phyloP scores from a whole-genome alignment of 345 rosid genomes.

The Eucalyptus camaldulensis region DNA sequence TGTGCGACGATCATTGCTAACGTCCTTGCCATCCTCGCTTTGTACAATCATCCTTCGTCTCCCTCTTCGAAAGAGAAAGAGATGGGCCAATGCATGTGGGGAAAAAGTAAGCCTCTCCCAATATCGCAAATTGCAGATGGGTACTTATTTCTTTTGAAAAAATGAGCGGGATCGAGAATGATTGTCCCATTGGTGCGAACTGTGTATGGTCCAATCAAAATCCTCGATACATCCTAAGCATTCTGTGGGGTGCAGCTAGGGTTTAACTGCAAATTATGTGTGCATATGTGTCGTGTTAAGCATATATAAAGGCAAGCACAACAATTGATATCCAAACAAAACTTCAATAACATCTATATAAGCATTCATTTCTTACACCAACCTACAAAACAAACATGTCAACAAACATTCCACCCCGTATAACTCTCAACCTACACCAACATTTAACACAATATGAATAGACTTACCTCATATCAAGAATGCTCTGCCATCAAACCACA shows the following conservation, averaged over 20 bases:
- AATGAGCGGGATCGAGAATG: not conserved
- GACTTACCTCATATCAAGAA: not conserved
- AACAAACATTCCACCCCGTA: not conserved
- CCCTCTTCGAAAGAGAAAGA: too few relatives aligned
- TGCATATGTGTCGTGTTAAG: not conserved
- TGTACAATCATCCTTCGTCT: too few relatives aligned
- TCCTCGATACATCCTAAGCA: not conserved
- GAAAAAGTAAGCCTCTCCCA: not conserved
- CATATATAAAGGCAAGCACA: not conserved
- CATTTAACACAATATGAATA: not conserved
- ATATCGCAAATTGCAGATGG: not conserved
- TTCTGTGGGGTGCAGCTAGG: not conserved
- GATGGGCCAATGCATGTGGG: too few relatives aligned
- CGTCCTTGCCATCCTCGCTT: too few relatives aligned
- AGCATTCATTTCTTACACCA: not conserved
- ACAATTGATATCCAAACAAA: not conserved
- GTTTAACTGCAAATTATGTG: fast-evolving
- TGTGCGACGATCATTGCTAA: too few relatives aligned
- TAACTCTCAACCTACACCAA: not conserved
- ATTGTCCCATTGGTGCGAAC: not conserved
- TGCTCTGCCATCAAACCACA: too few relatives aligned
- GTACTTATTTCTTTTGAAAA: not conserved
- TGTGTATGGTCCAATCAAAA: not conserved
- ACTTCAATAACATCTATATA: too few relatives aligned
- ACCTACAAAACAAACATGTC: not conserved